A percentile compares a stretch with the other conserved stretches of the same genome.
These are phyloP conservation scores for Kazachstania kunashirensis DNA, from an alignment of 805 yeast genomes.

Conservation along the genomic window DNA sequence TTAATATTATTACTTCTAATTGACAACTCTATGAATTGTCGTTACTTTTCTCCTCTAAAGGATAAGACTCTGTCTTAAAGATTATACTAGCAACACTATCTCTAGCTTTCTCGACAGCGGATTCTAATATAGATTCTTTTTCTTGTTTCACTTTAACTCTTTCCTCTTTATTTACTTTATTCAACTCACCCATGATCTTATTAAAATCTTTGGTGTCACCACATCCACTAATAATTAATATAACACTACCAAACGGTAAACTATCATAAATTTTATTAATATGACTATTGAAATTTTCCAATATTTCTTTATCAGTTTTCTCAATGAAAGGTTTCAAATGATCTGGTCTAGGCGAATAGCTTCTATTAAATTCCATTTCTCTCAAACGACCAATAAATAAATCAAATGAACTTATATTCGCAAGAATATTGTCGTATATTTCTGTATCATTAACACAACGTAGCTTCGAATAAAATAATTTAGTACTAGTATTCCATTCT, in stretches of 20 bases:
- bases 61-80: constrained; percentile 30
- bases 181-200: constrained; percentile 35
- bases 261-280: constrained; percentile 40
- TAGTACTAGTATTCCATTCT: neutral
- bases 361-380: constrained; percentile 43
- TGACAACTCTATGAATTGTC: no score
- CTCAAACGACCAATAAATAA: constrained; percentile 47
- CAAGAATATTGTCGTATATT: constrained; percentile 35
- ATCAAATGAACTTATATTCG: constrained; percentile 34
- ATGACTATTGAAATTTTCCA: constrained; percentile 34
- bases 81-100: constrained; percentile 49
- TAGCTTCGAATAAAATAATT: constrained; percentile 15
- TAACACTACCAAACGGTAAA: constrained; percentile 49
- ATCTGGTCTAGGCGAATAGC: constrained; percentile 24
- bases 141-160: constrained; percentile 35
- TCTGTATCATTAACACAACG: constrained; percentile 54
- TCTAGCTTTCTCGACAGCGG: constrained; percentile 45
- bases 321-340: constrained; percentile 2
- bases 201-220: constrained; percentile 45
- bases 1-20: no score
- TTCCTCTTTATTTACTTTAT: constrained; percentile 33
- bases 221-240: constrained; percentile 53
- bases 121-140: constrained; percentile 36
- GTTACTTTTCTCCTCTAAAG: neutral
- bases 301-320: constrained; percentile 4